Percentiles rank a stretch among this genome's conserved stretches.
phyloP scores from a whole-genome alignment of 1,139 yeast genomes.

The Magnusiomyces suaveolens region DNA sequence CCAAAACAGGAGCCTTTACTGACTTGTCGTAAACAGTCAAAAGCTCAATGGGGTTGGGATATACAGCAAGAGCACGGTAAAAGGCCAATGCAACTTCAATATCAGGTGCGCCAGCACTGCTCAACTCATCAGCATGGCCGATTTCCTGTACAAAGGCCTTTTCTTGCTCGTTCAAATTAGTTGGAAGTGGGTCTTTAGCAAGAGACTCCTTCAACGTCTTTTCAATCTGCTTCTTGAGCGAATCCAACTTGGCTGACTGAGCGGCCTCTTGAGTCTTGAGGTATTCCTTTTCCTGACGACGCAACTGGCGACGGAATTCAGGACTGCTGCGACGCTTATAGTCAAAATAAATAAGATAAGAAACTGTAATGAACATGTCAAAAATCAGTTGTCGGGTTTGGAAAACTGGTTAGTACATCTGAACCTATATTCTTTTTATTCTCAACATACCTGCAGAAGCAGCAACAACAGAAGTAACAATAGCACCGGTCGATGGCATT shows the following conservation, averaged over 20 bases:
- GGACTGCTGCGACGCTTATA: constrained; percentile 77
- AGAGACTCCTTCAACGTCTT: constrained; percentile 55
- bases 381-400: constrained; percentile 4
- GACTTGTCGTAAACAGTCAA: constrained; percentile 83
- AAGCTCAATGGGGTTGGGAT: constrained; percentile 90
- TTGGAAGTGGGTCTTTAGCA: constrained; percentile 65
- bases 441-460: constrained; percentile 26
- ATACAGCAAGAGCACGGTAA: constrained; percentile 89
- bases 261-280: constrained; percentile 49
- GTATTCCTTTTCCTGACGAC: constrained; percentile 47
- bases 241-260: constrained; percentile 51
- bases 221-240: constrained; percentile 49
- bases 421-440: neutral
- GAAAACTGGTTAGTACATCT: neutral
- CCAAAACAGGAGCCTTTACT: constrained; percentile 72
- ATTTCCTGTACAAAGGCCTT: constrained; percentile 73
- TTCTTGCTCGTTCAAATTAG: constrained; percentile 60
- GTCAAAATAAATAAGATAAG: constrained; percentile 84
- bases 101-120: constrained; percentile 19
- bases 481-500: constrained; percentile 29
- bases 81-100: constrained; percentile 78
- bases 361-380: constrained; percentile 33
- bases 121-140: constrained; percentile 57
- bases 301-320: constrained; percentile 69
- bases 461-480: constrained; percentile 28